Percentiles rank a stretch among this genome's conserved stretches.
phyloP scores from a whole-genome alignment of 768 basidiomycete species.

The Agaricus subrufescens region DNA sequence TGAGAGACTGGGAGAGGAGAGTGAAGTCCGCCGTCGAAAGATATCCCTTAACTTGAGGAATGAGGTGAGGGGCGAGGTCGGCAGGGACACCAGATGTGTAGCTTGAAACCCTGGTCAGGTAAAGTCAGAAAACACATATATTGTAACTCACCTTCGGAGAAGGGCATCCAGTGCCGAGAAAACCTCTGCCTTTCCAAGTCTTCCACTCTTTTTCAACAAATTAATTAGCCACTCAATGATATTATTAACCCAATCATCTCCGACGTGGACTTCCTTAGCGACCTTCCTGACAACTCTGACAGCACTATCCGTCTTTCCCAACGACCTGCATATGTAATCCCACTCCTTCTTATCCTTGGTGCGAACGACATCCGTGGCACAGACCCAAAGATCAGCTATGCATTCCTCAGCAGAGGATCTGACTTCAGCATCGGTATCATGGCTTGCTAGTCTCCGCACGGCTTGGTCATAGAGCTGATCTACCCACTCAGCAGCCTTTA shows the following conservation, averaged over 20 bases:
- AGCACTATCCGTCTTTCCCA: slow-evolving; percentile 68
- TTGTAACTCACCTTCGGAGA: slow-evolving; percentile 49
- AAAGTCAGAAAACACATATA: background rate
- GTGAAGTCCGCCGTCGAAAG: slow-evolving; percentile 74
- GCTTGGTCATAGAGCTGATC: slow-evolving; percentile 75
- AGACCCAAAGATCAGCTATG: slow-evolving; percentile 84
- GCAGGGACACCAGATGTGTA: slow-evolving; percentile 44
- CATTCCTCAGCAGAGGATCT: slow-evolving; percentile 76
- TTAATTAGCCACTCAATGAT: slow-evolving; percentile 74
- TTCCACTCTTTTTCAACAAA: slow-evolving; percentile 73
- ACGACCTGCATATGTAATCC: slow-evolving; percentile 70
- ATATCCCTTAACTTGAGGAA: slow-evolving; percentile 73
- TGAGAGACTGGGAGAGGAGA: slow-evolving; percentile 68
- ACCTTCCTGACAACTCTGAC: slow-evolving; percentile 82
- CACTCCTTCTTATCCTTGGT: slow-evolving; percentile 69
- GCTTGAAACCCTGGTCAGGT: slow-evolving; percentile 16
- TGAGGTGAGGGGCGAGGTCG: slow-evolving; percentile 55
- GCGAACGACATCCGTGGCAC: slow-evolving; percentile 69
- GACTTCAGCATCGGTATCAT: slow-evolving; percentile 91
- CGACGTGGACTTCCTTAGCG: slow-evolving; percentile 66
- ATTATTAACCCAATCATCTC: slow-evolving; percentile 77
- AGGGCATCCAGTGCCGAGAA: slow-evolving; percentile 75
- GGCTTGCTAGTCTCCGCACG: slow-evolving; percentile 59
- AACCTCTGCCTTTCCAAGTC: slow-evolving; percentile 72
- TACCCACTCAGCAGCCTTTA: slow-evolving; percentile 61